Base-by-base conservation (phyloP, 257 asterid species). In the Dorcoceras hygrometricum region DNA sequence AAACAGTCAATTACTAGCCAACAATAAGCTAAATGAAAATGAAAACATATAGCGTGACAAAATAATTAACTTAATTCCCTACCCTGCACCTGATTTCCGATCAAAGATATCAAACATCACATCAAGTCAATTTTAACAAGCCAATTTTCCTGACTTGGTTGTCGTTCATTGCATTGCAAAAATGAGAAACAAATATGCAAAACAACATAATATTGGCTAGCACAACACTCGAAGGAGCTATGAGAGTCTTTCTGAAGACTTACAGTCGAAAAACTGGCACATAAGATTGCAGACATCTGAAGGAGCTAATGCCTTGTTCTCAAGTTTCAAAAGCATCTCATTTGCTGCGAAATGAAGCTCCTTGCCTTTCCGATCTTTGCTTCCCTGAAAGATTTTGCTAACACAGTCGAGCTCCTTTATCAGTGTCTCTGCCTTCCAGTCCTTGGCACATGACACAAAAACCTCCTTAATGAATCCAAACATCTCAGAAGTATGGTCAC, bases 381-480 rank as follows among this genome's bases (percentile, higher is more conserved):
- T 94, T 58, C 81, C 92, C 63, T 73, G 51, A 60, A 94, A 88
- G 59, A 82, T 65, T 62, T 80, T 86, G 62, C 73, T 80, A 23
- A 87, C 96, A 70, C 95, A 88, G 43, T 90, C 96, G 4, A 90
- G 89, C 87, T 94, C 97, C 72, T 88, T 86, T 1, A 82, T 64
- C 57, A 88, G 80, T 32, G 80, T 77, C 39, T 90, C 95, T 5
- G 71, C 50, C 63, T 80, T 79, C 99, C 96, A 94, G 53, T 77
- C 85, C 83, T 86, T 84, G 24, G 96, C 96, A 66, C 84, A 88
- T 14, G 86, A 59, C 73, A 81, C 59, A 63, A 80, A 94, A 0
- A 83, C 93, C 53, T 90, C 96, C 81, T 84, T 94, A 71, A 87
- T 97, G 24, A 94, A 94, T 48, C 97, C 97, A 78, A 86, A 94